Evolutionary conservation across 805 yeast species (phyloP), one percentile per base, ranked within the genome.

Genomic region (Schwanniomyces vanrijiae): DNA sequence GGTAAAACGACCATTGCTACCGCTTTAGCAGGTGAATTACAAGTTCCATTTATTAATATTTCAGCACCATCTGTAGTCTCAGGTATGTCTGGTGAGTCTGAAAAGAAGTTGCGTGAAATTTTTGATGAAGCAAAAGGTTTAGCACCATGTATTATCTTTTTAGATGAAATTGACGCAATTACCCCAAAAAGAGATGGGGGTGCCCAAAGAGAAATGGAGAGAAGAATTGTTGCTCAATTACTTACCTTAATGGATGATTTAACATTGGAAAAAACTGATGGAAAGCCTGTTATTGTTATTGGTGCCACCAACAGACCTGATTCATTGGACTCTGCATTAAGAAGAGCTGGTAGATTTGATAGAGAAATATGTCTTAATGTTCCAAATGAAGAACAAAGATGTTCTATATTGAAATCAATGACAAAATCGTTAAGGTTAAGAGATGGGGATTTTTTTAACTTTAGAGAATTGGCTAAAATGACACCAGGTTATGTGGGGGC

Each of bases 401-500:
- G 82, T 46, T 80, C 84, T 37, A 94, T 94, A 46, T 69, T 94
- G 54, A 72, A 78, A 56, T 79, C 94, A 22, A 86, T 90, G 86
- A 82, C 94, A 0, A 62, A 74, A 21, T 72, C 71, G 24, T 72
- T 94, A 54, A 83, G 85, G 58, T 71, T 90, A 35, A 56, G 62
- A 34, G 81, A 81, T 41, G 91, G 88, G 3, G 79, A 71, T 28
- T 55, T 46, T 18, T 81, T 92, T 54, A 90, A 91, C 55, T 88
- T 82, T 62, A 60, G 68, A 38, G 78, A 79, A 50, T 73, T 94
- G 43, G 97, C 98, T 1, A 91, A 91, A 60, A 72, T 88, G 72
- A 94, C 99, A 0, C 97, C 99, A 0, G 99, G 99, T 13, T 94
- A 83, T 66, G 99, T 94, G 5, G 99, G 98, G 44, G 99, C 99